phyloP scores from a whole-genome alignment of 345 rosid genomes.

The Crucihimalaya himalaica region DNA sequence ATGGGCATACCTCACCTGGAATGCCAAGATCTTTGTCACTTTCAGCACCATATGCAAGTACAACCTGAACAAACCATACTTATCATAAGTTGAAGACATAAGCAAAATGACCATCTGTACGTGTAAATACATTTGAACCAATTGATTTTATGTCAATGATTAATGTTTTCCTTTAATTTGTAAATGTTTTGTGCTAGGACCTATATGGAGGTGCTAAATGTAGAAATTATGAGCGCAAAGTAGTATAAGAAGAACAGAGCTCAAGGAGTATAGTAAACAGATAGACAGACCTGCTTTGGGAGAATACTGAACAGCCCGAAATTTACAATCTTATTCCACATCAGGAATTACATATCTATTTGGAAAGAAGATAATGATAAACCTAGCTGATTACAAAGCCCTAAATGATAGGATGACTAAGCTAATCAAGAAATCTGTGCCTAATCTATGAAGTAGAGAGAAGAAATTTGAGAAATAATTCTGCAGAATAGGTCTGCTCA shows the following conservation, averaged over 20 bases:
- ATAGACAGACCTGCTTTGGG: too few relatives aligned
- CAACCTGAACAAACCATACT: conserved; percentile 58
- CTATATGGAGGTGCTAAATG: background rate
- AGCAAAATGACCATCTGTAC: background rate
- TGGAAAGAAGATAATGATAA: too few relatives aligned
- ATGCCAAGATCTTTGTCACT: conserved; percentile 81
- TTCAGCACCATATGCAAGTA: conserved; percentile 96
- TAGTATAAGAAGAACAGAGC: background rate
- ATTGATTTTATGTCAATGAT: background rate
- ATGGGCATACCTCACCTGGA: conserved; percentile 74
- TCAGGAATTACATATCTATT: too few relatives aligned
- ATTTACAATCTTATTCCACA: too few relatives aligned
- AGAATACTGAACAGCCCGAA: too few relatives aligned
- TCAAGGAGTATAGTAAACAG: background rate
- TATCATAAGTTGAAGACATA: conserved; percentile 10
- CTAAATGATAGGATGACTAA: too few relatives aligned
- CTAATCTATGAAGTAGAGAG: too few relatives aligned
- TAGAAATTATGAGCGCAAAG: background rate
- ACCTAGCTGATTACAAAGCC: too few relatives aligned
- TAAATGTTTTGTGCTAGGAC: background rate
- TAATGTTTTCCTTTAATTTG: background rate
- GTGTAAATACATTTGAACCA: background rate
- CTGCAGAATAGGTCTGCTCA: too few relatives aligned
- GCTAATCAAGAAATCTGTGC: too few relatives aligned
- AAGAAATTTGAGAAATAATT: too few relatives aligned